Conservation (phyloP, 805 yeast genomes). For the Ogataea paraovalis region DNA sequence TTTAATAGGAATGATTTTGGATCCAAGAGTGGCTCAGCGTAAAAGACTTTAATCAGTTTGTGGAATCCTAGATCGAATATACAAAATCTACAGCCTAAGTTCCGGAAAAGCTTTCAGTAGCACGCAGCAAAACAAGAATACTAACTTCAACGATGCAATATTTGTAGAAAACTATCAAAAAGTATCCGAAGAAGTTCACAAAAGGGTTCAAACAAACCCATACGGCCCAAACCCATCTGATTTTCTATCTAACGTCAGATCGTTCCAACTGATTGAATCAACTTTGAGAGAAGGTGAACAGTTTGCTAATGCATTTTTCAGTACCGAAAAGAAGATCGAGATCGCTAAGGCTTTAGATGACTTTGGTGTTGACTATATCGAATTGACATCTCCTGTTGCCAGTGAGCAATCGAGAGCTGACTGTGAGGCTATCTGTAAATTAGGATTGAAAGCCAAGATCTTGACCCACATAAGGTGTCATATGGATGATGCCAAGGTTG, state of each 20-base stretch:
- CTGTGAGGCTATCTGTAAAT: conserved; percentile 97
- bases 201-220: conserved; percentile 54
- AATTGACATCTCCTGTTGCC: conserved; percentile 96
- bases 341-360: conserved; percentile 96
- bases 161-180: conserved; percentile 35
- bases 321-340: conserved; percentile 91
- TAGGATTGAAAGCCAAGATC: conserved; percentile 93
- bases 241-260: conserved; percentile 81
- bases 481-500: conserved; percentile 97
- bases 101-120: no score
- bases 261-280: conserved; percentile 89
- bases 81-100: no score
- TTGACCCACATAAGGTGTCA: conserved; percentile 97
- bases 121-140: background rate
- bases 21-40: background rate
- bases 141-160: background rate
- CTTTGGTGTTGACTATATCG: conserved; percentile 97
- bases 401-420: conserved; percentile 89
- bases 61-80: background rate
- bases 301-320: conserved; percentile 94
- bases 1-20: background rate
- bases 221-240: conserved; percentile 96
- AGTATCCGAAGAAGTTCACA: conserved; percentile 43
- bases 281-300: conserved; percentile 98
- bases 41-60: background rate